These are phyloP conservation scores for Ogataea trehaloabstinens DNA, from an alignment of 805 yeast genomes.

Conservation along the genomic window DNA sequence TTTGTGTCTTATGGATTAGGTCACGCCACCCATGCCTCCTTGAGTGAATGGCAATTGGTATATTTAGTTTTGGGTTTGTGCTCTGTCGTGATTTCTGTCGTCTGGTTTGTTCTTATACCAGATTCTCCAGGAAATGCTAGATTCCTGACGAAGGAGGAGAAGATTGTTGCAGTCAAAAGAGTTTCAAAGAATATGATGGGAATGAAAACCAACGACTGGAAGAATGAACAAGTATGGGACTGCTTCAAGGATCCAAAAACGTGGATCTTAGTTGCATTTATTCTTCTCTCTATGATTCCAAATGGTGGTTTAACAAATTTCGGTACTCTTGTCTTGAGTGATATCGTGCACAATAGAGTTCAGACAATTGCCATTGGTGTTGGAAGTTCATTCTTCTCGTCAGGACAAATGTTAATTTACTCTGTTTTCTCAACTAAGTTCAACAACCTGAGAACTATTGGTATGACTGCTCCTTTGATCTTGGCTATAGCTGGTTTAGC, in stretches of 20 bases:
- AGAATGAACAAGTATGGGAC: conserved; percentile 22
- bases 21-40: conserved; percentile 10
- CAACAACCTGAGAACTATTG: conserved; percentile 21
- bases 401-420: conserved; percentile 23
- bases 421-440: conserved; percentile 13
- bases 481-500: conserved; percentile 26
- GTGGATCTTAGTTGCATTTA: conserved; percentile 20
- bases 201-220: conserved; percentile 28
- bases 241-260: conserved; percentile 23
- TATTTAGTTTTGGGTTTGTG: conserved; percentile 27
- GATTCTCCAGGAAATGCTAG: conserved; percentile 27
- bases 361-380: conserved; percentile 19
- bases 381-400: conserved; percentile 24
- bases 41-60: conserved; percentile 29
- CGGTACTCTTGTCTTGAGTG: conserved; percentile 25
- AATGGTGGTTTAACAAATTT: conserved; percentile 31
- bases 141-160: conserved; percentile 28
- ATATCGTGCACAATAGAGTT: conserved; percentile 17
- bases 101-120: conserved; percentile 25
- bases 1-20: conserved; percentile 31
- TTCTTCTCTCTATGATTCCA: conserved; percentile 28
- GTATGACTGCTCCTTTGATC: conserved; percentile 23
- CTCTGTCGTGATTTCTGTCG: conserved; percentile 23
- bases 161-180: conserved; percentile 24
- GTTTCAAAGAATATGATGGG: conserved; percentile 31